A percentile compares a stretch with the other conserved stretches of the same genome.
Conservation (phyloP, 129 eudicot genomes). For the Chrysanthemum seticuspe region DNA sequence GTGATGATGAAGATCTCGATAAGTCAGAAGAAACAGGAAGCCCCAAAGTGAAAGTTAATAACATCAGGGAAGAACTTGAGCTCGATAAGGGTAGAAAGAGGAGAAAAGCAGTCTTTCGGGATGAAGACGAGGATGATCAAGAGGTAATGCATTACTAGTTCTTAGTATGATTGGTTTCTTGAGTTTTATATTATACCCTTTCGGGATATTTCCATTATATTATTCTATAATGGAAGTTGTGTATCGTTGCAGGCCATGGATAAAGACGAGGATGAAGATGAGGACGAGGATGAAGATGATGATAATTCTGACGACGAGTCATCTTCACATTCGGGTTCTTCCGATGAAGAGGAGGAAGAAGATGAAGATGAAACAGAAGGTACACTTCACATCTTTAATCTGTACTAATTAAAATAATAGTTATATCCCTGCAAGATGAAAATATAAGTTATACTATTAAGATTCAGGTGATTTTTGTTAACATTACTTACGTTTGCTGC, state of each 20-base stretch:
- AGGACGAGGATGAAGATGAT: constrained; percentile 41
- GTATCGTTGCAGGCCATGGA: constrained; percentile 45
- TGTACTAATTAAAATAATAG: constrained; percentile 1
- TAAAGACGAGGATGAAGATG: constrained; percentile 41
- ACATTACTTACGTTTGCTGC: constrained; percentile 16
- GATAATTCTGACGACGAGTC: constrained; percentile 36
- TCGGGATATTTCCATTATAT: background rate
- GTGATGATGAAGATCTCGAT: constrained; percentile 44
- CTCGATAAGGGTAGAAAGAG: constrained; percentile 70
- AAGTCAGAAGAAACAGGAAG: constrained; percentile 23
- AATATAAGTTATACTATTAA: background rate
- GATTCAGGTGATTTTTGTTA: background rate
- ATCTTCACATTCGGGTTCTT: constrained; percentile 36
- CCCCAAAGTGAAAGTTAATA: constrained; percentile 33
- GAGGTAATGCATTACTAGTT: constrained; percentile 39
- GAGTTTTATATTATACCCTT: background rate
- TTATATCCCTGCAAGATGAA: background rate
- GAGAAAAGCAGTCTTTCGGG: constrained; percentile 72
- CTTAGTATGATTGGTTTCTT: background rate
- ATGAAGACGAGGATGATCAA: constrained; percentile 44
- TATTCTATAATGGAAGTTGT: constrained; percentile 14
- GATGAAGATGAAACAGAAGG: constrained; percentile 49
- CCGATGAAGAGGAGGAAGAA: constrained; percentile 55
- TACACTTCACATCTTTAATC: constrained; percentile 16
- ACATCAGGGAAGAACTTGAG: constrained; percentile 57